These are phyloP conservation scores for Linaria vulgaris DNA, from an alignment of 257 asterid genomes.

Conservation along the genomic window DNA sequence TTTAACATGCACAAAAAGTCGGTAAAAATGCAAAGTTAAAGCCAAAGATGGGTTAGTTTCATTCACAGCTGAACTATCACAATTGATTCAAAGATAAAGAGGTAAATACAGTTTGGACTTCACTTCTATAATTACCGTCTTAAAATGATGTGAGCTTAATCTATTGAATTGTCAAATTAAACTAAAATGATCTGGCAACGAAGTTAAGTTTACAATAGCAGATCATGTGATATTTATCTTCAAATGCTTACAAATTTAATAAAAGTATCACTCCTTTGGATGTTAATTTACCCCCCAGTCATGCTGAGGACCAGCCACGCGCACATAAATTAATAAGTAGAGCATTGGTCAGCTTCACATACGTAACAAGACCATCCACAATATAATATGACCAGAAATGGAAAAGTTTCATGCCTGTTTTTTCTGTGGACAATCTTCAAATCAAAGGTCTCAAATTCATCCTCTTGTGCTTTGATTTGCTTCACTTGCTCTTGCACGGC, in stretches of 20 bases:
- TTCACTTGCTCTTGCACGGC: slow-evolving; percentile 98
- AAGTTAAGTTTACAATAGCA: slow-evolving; percentile 10
- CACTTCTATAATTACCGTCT: slow-evolving; percentile 15
- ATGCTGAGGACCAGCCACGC: slow-evolving; percentile 15
- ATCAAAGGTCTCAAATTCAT: slow-evolving; percentile 90
- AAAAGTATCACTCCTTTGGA: slow-evolving; percentile 3
- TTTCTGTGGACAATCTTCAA: slow-evolving; percentile 94
- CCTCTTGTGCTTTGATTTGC: slow-evolving; percentile 98
- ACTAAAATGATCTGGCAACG: slow-evolving; percentile 14
- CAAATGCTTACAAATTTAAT: not conserved
- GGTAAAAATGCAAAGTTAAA: not conserved
- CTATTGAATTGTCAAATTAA: not conserved
- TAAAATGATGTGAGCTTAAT: not conserved
- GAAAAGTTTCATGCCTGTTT: slow-evolving; percentile 63
- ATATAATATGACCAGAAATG: slow-evolving; percentile 20
- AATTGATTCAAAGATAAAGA: slow-evolving; percentile 13
- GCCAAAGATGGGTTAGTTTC: not conserved
- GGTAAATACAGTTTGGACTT: not conserved
- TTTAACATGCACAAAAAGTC: slow-evolving; percentile 1
- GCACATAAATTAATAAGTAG: slow-evolving; percentile 6
- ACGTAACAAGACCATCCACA: slow-evolving; percentile 6
- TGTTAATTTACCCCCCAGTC: slow-evolving; percentile 17
- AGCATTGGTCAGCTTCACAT: slow-evolving; percentile 1
- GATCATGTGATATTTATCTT: slow-evolving; percentile 12
- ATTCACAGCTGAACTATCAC: not conserved